These are phyloP conservation scores for Amphicarpaea edgeworthii DNA, from an alignment of 306 rosid genomes.

Conservation along the genomic window DNA sequence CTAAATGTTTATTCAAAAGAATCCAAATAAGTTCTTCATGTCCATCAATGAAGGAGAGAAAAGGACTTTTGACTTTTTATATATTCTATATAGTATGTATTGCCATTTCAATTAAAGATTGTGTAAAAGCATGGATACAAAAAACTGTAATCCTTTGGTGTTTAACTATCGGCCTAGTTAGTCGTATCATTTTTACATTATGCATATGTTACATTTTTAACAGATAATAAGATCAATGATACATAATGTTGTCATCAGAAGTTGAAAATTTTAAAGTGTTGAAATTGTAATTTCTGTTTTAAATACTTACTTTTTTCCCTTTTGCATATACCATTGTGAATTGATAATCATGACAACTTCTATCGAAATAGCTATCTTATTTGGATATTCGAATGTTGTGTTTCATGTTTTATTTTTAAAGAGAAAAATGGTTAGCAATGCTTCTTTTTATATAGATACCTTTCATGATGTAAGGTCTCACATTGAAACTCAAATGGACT, in stretches of 20 bases:
- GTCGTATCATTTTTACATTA: constrained; percentile 7
- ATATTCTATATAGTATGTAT: constrained; percentile 52
- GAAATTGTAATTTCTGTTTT: constrained; percentile 14
- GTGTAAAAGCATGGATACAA: constrained; percentile 4
- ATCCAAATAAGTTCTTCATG: constrained; percentile 49
- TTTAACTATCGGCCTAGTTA: constrained; percentile 8
- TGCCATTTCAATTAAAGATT: constrained; percentile 5
- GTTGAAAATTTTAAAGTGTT: neutral
- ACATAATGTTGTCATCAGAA: neutral
- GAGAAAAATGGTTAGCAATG: constrained; percentile 15
- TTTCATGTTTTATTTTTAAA: neutral
- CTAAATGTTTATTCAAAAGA: constrained; percentile 51
- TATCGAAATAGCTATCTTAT: constrained; percentile 15
- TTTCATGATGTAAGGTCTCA: constrained; percentile 14
- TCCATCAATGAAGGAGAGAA: constrained; percentile 51
- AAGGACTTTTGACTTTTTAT: constrained; percentile 52
- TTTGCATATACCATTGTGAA: too few relatives aligned
- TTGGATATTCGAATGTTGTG: constrained; percentile 36
- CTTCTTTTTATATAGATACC: neutral
- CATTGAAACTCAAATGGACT: constrained; percentile 16
- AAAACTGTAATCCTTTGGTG: neutral
- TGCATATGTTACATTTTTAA: constrained; percentile 15
- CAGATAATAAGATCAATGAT: neutral
- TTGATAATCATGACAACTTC: neutral
- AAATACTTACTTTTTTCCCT: neutral